phyloP scores from a whole-genome alignment of 306 rosid genomes.

The Trichosanthes cucumerina region DNA sequence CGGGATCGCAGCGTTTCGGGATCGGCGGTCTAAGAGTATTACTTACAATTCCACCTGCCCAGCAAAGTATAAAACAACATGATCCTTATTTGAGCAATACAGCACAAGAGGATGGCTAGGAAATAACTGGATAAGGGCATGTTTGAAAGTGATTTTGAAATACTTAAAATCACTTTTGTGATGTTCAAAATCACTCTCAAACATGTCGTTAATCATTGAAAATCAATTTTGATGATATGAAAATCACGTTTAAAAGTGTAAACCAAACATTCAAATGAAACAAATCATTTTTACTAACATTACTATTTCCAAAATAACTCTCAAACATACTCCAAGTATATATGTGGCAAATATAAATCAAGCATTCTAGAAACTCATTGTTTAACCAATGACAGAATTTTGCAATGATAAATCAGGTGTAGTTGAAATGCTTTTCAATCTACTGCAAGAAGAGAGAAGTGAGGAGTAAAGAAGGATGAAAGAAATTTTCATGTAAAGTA shows the following conservation, averaged over 20 bases:
- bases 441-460: not conserved
- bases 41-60: constrained; percentile 79
- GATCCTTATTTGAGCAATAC: constrained; percentile 1
- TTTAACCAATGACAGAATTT: not conserved
- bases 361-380: not conserved
- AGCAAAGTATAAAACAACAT: constrained; percentile 8
- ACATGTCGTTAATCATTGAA: too few species aligned
- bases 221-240: too few species aligned
- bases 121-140: too few species aligned
- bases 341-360: not conserved
- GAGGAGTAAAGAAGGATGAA: not conserved
- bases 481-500: not conserved
- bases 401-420: not conserved
- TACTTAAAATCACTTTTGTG: too few species aligned
- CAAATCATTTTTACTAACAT: not conserved
- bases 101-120: not conserved
- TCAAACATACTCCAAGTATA: not conserved
- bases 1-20: constrained; percentile 77
- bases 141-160: too few species aligned
- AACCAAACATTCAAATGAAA: not conserved
- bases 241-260: too few species aligned
- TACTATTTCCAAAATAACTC: not conserved
- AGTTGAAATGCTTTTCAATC: not conserved
- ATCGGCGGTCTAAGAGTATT: constrained; percentile 76
- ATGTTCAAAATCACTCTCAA: too few species aligned